A percentile compares a stretch with the other conserved stretches of the same genome.
Evolutionary conservation across 2,329 filamentous ascomycete genomes (phyloP).

Genomic region (Fusarium incarnatum): DNA sequence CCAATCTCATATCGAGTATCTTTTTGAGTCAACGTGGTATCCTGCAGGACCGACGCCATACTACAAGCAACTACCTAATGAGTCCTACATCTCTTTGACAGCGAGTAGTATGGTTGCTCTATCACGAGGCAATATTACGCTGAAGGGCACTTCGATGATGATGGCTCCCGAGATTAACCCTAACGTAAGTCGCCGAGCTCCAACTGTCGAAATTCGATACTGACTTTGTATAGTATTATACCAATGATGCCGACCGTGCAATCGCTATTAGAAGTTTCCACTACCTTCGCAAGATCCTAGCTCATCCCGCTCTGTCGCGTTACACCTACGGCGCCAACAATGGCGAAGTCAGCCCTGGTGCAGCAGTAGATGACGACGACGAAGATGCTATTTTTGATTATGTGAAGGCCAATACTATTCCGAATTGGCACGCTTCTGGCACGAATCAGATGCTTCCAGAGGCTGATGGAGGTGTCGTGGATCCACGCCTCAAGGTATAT

Average conservation of each 20-base stretch:
- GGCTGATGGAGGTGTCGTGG: conserved; percentile 39
- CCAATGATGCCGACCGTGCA: conserved; percentile 5
- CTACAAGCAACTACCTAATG: not conserved
- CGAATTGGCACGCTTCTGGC: conserved; percentile 20
- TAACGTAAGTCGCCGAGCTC: not conserved
- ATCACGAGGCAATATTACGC: conserved; percentile 1
- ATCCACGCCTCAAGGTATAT: conserved; percentile 26
- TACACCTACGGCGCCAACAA: not conserved
- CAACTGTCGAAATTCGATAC: too few relatives aligned
- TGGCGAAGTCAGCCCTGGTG: conserved; percentile 11
- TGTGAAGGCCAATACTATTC: conserved; percentile 7
- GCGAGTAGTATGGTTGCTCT: conserved; percentile 20
- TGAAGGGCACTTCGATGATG: conserved; percentile 10
- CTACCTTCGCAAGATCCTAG: conserved; percentile 18
- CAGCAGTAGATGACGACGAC: not conserved
- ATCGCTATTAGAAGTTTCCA: conserved; percentile 12
- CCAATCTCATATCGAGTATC: conserved; percentile 16
- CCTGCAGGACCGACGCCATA: conserved; percentile 8
- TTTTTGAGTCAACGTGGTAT: conserved; percentile 27
- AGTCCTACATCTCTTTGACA: conserved; percentile 14
- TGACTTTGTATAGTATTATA: not conserved
- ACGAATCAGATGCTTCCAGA: conserved; percentile 20
- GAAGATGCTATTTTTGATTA: conserved; percentile 16
- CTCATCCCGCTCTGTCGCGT: conserved; percentile 2
- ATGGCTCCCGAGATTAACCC: conserved; percentile 19